Conservation (phyloP, 495 filamentous ascomycete genomes). For the Neurospora sp. region DNA sequence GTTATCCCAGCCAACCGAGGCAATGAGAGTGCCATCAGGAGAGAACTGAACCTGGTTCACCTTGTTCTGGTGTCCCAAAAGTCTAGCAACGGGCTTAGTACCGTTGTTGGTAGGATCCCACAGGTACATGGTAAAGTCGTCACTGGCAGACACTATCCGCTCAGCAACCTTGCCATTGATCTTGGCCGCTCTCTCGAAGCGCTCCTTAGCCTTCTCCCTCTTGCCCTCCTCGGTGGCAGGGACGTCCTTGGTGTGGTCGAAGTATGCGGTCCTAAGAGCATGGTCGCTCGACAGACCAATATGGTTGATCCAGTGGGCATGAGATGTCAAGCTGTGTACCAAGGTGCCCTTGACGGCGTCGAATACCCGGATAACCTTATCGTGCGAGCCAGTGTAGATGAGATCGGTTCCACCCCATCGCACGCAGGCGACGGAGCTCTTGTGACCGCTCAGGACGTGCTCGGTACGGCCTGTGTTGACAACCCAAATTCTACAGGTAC, state of each 20-base stretch:
- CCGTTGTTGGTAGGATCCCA: constrained; percentile 74
- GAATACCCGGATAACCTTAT: constrained; percentile 92
- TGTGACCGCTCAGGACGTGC: constrained; percentile 77
- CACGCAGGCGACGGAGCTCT: constrained; percentile 78
- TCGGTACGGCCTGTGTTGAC: constrained; percentile 69
- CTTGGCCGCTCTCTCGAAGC: constrained; percentile 83
- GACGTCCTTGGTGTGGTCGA: constrained; percentile 61
- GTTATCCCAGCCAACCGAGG: constrained; percentile 86
- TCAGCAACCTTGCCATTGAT: constrained; percentile 71
- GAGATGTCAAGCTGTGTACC: constrained; percentile 65
- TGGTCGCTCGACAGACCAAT: constrained; percentile 90
- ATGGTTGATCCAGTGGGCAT: constrained; percentile 95
- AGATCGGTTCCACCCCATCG: constrained; percentile 85
- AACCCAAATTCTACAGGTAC: constrained; percentile 83
- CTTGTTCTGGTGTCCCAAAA: constrained; percentile 90
- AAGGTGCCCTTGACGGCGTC: constrained; percentile 68
- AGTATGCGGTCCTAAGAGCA: constrained; percentile 76
- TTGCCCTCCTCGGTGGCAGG: constrained; percentile 63
- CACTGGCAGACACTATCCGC: constrained; percentile 67
- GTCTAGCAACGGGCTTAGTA: constrained; percentile 74
- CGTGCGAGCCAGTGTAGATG: constrained; percentile 60
- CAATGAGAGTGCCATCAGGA: constrained; percentile 76
- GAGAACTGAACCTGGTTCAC: constrained; percentile 95
- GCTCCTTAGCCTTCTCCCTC: constrained; percentile 62
- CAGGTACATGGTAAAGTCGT: constrained; percentile 94